phyloP scores from a whole-genome alignment of 2,329 filamentous ascomycete genomes.

The Tolypocladium ophioglossoides region DNA sequence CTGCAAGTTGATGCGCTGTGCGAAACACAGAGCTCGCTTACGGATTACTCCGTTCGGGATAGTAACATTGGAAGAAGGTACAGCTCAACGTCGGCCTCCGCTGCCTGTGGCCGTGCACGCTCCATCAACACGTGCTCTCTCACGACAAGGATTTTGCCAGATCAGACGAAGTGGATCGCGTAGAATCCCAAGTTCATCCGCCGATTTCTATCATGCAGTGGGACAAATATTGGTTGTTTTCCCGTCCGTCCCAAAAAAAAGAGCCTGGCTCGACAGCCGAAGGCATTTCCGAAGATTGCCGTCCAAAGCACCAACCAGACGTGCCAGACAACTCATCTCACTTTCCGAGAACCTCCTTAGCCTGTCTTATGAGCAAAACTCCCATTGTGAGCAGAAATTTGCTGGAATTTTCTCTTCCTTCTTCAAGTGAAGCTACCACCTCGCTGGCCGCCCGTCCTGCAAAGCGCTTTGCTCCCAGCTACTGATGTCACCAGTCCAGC shows the following conservation, averaged over 20 bases:
- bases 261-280: neutral
- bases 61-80: too few relatives aligned
- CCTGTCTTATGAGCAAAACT: too few relatives aligned
- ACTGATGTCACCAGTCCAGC: too few relatives aligned
- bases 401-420: too few relatives aligned
- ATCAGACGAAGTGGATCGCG: neutral
- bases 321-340: neutral
- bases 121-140: neutral
- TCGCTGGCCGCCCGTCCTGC: too few relatives aligned
- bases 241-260: neutral
- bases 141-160: too few relatives aligned
- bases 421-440: too few relatives aligned
- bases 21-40: neutral
- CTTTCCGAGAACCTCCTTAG: neutral
- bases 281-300: too few relatives aligned
- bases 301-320: neutral
- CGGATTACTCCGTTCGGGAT: neutral
- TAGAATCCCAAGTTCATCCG: neutral
- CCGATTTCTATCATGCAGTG: neutral
- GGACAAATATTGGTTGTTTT: neutral
- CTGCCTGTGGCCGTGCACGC: too few relatives aligned
- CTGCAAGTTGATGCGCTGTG: neutral
- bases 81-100: too few relatives aligned
- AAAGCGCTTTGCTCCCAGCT: too few relatives aligned
- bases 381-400: too few relatives aligned